Conservation (phyloP, 2,329 filamentous ascomycete genomes). For the Diaporthe citrichinensis region DNA sequence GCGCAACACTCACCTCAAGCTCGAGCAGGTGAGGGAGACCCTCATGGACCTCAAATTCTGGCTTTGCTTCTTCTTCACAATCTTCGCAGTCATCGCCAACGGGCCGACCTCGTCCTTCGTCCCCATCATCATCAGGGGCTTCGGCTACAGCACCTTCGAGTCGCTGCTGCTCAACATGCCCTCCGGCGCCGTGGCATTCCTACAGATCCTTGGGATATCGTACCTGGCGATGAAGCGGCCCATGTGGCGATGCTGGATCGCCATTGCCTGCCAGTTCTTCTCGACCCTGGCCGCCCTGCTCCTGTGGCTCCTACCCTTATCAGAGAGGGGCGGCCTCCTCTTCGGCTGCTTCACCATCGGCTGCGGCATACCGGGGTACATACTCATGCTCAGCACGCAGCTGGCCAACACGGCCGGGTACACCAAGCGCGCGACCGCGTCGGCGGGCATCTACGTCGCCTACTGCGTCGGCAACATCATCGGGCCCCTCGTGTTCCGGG, state of each 20-base stretch:
- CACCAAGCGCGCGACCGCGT: conserved; percentile 64
- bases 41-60: conserved; percentile 67
- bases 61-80: conserved; percentile 71
- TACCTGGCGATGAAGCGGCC: conserved; percentile 68
- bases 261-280: conserved; percentile 61
- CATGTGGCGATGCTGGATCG: conserved; percentile 15
- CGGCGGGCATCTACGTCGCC: not conserved
- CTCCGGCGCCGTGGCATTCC: conserved; percentile 72
- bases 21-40: conserved; percentile 65
- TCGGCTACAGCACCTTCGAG: conserved; percentile 71
- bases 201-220: conserved; percentile 71
- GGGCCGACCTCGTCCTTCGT: conserved; percentile 76
- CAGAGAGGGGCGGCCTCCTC: conserved; percentile 63
- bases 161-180: conserved; percentile 77
- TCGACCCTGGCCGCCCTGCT: conserved; percentile 67
- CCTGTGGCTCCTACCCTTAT: conserved; percentile 65
- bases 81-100: conserved; percentile 75
- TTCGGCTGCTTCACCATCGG: conserved; percentile 76
- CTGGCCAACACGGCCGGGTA: conserved; percentile 77
- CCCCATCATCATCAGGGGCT: conserved; percentile 72
- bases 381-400: conserved; percentile 76
- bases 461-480: conserved; percentile 55
- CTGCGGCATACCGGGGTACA: conserved; percentile 64
- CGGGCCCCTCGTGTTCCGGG: conserved; percentile 58
- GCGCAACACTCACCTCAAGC: conserved; percentile 77